Evolutionary conservation across 2,329 filamentous ascomycete genomes (phyloP), one percentile per base, ranked within the genome.

Genomic region (Magnaporthales sp.): DNA sequence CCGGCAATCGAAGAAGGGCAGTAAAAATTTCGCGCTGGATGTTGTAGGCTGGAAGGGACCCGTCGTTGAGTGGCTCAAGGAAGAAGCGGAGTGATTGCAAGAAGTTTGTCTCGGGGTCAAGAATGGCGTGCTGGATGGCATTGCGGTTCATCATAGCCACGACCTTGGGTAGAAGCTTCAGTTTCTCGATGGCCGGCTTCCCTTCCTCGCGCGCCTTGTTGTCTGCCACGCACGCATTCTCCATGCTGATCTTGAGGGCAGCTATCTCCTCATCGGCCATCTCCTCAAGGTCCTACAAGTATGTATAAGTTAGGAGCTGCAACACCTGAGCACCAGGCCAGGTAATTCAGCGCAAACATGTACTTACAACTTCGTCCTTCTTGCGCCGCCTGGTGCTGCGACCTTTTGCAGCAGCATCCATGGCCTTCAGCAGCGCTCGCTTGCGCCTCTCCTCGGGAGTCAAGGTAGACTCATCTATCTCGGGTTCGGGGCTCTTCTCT

Each of bases 71-170:
- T 0, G 95, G 95, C 76, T 99, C 95, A 26, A 99, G 86, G 84
- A 98, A 98, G 84, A 96, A 98, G 75, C 94, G 93, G 74, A 99
- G 92, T 15, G 93, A 91, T 78, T 96, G 92, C 54, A 99, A 82
- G 69, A 99, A 90, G 80, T 98, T 97, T 74, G 91, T 96, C 74
- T 99, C 95, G 0, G 94, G 94, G 71, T 97, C 94, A 56, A 97
- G 88, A 64, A 98, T 89, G 31, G 91, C 90, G 71, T 92, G 84
- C 74, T 91, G 91, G 30, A 94, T 87, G 66, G 91, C 92, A 77
- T 94, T 96, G 73, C 93, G 91, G 77, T 96, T 97, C 68, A 99
- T 85, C 24, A 98, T 84, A 60, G 89, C 88, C 62, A 93, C 89
- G 15, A 99, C 95, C 75, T 97, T 90, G 1, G 94, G 93, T 19